These are phyloP conservation scores for Penicillium parvum DNA, from an alignment of 495 filamentous ascomycete species.

Conservation along the genomic window DNA sequence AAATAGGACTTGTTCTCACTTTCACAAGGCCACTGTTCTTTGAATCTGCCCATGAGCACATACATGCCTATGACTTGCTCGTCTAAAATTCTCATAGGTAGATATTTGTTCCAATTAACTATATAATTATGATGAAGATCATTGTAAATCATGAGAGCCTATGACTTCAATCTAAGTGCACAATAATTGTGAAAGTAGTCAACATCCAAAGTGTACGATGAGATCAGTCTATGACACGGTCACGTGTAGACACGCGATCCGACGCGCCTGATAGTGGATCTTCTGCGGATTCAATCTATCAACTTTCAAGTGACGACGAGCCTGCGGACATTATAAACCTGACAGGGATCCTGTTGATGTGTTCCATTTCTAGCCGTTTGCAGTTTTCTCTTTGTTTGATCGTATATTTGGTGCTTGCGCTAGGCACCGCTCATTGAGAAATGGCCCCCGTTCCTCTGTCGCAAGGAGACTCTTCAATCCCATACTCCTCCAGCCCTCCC, in stretches of 20 bases:
- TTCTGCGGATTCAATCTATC: neutral
- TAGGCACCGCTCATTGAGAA: conserved; percentile 11
- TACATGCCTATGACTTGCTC: too few species aligned
- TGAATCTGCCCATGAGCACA: too few species aligned
- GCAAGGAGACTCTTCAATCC: conserved; percentile 18
- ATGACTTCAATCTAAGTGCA: neutral
- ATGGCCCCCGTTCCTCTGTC: conserved; percentile 30
- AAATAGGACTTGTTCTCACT: too few species aligned
- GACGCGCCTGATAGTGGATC: neutral
- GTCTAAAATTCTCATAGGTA: too few species aligned
- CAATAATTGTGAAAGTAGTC: neutral
- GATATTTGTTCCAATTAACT: too few species aligned
- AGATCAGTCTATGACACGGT: neutral
- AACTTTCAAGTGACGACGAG: neutral
- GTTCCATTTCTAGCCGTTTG: neutral
- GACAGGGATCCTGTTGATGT: neutral
- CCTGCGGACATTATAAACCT: neutral
- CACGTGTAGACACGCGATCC: neutral
- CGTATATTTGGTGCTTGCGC: conserved; percentile 3
- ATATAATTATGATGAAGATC: too few species aligned
- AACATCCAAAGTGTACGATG: neutral
- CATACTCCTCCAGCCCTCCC: conserved; percentile 26
- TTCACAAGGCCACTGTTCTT: too few species aligned
- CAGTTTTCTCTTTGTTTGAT: conserved; percentile 8
- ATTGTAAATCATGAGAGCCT: neutral